Evolutionary conservation across 2,329 filamentous ascomycete genomes (phyloP), one percentile per base, ranked within the genome.

Genomic region (Aspergillus candidus): DNA sequence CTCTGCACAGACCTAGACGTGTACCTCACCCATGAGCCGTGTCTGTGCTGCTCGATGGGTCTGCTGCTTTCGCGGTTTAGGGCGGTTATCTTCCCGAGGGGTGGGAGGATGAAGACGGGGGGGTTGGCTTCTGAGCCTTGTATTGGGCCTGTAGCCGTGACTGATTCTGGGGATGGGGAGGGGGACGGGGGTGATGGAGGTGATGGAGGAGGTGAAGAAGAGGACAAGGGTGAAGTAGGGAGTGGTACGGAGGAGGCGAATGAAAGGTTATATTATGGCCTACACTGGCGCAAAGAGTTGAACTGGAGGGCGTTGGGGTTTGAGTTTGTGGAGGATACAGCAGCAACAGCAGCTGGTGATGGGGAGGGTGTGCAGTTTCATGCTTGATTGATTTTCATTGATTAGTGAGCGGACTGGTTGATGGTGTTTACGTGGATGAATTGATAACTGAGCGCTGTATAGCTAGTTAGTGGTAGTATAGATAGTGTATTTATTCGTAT

Each of bases 1-100:
- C 80, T 98, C 14, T 97, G 91, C 69, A 88, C 94, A 54, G 87
- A 88, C 43, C 77, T 98, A 27, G 91, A 97, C 66, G 79, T 98
- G 44, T 97, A 96, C 69, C 75, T 94, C 48, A 95, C 90, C 2
- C 90, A 97, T 61, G 93, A 98, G 69, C 93, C 93, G 4, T 98
- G 93, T 63, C 79, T 94, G 48, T 94, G 94, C 79, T 98, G 93
- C 69, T 88, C 86, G 31, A 97, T 97, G 93, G 93, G 88, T 1
- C 85, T 97, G 55, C 75, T 97, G 15, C 90, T 97, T 63, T 96
- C 91, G 7, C 81, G 93, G 40, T 95, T 98, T 76, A 83, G 87
- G 35, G 83, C 85, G 41, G 86, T 90, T 40, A 77, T 94, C 32
- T 94, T 95, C 67, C 58, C 61, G 0, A 55, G 61, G 4, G 35